phyloP scores from a whole-genome alignment of 805 yeast species.

The Grigorovia yakushimaensis region DNA sequence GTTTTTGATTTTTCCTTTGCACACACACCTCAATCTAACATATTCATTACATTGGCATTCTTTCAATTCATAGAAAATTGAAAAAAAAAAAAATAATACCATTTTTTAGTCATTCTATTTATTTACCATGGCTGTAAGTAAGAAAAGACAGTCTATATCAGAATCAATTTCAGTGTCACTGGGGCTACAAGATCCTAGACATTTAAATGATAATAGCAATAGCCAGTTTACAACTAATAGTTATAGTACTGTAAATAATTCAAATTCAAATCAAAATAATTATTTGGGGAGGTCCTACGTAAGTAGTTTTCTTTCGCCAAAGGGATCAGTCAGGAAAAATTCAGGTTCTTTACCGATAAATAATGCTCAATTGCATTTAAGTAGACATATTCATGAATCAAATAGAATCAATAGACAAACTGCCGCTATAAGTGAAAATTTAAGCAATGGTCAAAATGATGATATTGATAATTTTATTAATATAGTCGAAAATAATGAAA shows the following conservation, averaged over 20 bases:
- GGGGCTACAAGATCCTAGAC: conserved; percentile 19
- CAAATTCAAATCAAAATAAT: conserved; percentile 4
- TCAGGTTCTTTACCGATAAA: conserved; percentile 8
- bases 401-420: conserved; percentile 25
- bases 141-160: conserved; percentile 11
- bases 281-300: conserved; percentile 26
- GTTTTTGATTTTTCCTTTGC: too few relatives aligned
- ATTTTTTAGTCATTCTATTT: conserved; percentile 1
- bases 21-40: too few relatives aligned
- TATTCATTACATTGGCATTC: too few relatives aligned
- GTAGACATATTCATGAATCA: conserved; percentile 20
- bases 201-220: not conserved
- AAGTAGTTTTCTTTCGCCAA: conserved; percentile 18
- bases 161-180: conserved; percentile 26
- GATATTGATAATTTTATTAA: conserved; percentile 9
- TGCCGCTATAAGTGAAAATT: conserved; percentile 25
- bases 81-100: not conserved
- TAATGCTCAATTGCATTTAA: conserved; percentile 2
- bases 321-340: conserved; percentile 7
- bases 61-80: not conserved
- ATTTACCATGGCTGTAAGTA: not conserved
- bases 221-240: not conserved
- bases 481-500: conserved; percentile 6
- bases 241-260: not conserved
- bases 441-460: conserved; percentile 14